Conservation (phyloP, 495 filamentous ascomycete species). For the Penicillium lagena region DNA sequence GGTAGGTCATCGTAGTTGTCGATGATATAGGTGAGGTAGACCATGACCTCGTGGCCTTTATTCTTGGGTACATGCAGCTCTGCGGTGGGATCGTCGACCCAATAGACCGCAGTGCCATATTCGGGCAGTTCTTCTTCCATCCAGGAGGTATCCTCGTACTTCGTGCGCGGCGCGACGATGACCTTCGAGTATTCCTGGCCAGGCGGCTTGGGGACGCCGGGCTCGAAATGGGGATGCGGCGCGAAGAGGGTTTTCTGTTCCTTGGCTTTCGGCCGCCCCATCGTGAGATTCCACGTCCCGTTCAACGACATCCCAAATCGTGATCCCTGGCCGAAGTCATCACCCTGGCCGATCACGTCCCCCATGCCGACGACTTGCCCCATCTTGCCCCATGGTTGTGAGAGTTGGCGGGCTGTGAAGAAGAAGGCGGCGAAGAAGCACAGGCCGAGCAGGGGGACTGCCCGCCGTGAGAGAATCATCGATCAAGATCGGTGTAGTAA, state of each 20-base stretch:
- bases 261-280: no score
- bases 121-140: conserved; percentile 49
- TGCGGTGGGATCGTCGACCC: conserved; percentile 55
- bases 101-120: conserved; percentile 56
- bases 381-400: conserved; percentile 25
- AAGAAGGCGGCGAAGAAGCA: conserved; percentile 27
- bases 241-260: conserved; percentile 18
- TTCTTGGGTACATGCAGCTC: conserved; percentile 60
- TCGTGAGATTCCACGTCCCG: no score
- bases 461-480: conserved; percentile 36
- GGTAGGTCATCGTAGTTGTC: conserved; percentile 65
- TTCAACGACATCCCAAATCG: no score
- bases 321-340: no score
- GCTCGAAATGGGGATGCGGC: conserved; percentile 26
- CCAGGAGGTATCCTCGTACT: conserved; percentile 55
- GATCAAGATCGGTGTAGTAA: conserved; percentile 4
- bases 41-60: conserved; percentile 73
- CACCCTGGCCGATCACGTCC: conserved; percentile 10
- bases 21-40: conserved; percentile 67
- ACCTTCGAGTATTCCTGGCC: conserved; percentile 40
- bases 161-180: conserved; percentile 53
- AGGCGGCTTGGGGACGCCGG: conserved; percentile 36
- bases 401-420: conserved; percentile 24
- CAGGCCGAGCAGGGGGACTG: conserved; percentile 29
- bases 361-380: conserved; percentile 34